Evolutionary conservation across 2,329 filamentous ascomycete species (phyloP).

Genomic region (Diplodia corticola): DNA sequence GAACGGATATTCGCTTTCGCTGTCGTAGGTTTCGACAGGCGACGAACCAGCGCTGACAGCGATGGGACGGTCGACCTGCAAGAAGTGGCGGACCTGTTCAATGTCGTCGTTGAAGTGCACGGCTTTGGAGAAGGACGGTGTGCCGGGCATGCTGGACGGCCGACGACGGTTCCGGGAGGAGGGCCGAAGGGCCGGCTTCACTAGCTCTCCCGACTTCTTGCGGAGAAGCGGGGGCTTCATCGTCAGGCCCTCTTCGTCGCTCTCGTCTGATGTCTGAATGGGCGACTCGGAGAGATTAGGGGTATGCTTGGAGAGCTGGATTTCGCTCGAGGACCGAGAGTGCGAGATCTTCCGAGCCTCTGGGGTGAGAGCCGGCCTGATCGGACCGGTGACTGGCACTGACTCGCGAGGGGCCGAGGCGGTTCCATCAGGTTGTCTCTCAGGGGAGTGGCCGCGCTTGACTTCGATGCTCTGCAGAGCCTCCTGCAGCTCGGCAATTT

Average conservation of each 20-base stretch:
- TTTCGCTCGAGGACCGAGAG: slow-evolving; percentile 61
- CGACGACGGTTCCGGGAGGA: slow-evolving; percentile 67
- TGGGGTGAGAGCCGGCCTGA: slow-evolving; percentile 48
- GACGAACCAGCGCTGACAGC: slow-evolving; percentile 94
- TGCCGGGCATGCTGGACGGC: slow-evolving; percentile 96
- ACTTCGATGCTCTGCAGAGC: slow-evolving; percentile 79
- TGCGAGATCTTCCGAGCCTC: slow-evolving; percentile 62
- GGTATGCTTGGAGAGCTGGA: slow-evolving; percentile 49
- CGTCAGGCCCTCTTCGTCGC: slow-evolving; percentile 56
- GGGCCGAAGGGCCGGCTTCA: slow-evolving; percentile 83
- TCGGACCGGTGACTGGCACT: slow-evolving; percentile 26
- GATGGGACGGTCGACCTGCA: slow-evolving; percentile 90
- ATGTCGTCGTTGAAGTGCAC: slow-evolving; percentile 98
- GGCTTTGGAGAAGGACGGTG: slow-evolving; percentile 90
- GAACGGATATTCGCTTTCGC: slow-evolving; percentile 89
- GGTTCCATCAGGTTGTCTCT: slow-evolving; percentile 32
- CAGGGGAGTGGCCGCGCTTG: slow-evolving; percentile 60
- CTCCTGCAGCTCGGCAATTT: slow-evolving; percentile 69
- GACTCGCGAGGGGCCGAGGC: slow-evolving; percentile 26
- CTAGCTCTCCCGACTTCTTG: slow-evolving; percentile 97
- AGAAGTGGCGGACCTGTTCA: slow-evolving; percentile 93
- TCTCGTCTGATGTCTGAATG: slow-evolving; percentile 45
- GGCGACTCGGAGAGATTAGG: slow-evolving; percentile 42
- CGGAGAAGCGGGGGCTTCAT: slow-evolving; percentile 88
- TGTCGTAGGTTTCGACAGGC: slow-evolving; percentile 83